A percentile compares a stretch with the other conserved stretches of the same genome.
Evolutionary conservation across 371 early-diverging fungal species (phyloP).

Genomic region (Chytridium lagenaria): DNA sequence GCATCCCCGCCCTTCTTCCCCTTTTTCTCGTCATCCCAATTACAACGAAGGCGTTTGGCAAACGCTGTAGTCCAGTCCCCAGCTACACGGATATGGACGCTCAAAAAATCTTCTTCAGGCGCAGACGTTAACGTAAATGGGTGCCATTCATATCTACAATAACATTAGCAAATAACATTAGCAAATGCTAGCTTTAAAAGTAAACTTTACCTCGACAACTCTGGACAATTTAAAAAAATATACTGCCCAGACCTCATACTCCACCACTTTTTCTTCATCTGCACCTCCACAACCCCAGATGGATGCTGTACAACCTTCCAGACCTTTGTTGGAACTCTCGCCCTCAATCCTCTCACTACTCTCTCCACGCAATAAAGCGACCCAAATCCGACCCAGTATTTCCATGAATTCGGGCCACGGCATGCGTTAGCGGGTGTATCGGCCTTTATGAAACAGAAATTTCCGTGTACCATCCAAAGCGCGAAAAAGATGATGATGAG

Average conservation of each 20-base stretch:
- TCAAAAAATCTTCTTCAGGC: conserved; percentile 77
- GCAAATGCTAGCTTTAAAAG: too few relatives aligned
- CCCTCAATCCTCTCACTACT: conserved; percentile 71
- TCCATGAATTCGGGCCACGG: conserved; percentile 76
- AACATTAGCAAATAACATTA: too few relatives aligned
- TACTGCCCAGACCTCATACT: conserved; percentile 73
- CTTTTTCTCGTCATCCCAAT: conserved; percentile 56
- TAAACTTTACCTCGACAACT: conserved; percentile 49
- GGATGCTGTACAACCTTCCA: conserved; percentile 71
- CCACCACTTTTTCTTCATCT: conserved; percentile 67
- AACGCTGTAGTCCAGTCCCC: conserved; percentile 82
- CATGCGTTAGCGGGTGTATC: conserved; percentile 67
- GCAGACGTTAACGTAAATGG: conserved; percentile 88
- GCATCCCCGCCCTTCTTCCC: conserved; percentile 22
- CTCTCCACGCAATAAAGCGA: conserved; percentile 74
- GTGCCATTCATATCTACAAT: conserved; percentile 72
- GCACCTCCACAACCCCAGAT: conserved; percentile 69
- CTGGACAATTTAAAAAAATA: conserved; percentile 69
- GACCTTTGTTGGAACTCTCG: conserved; percentile 66
- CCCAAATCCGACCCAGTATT: conserved; percentile 74
- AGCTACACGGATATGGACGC: conserved; percentile 78
- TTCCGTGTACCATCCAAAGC: conserved; percentile 77
- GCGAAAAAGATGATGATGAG: conserved; percentile 81
- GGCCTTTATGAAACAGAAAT: conserved; percentile 78
- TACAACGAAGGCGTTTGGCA: conserved; percentile 67